phyloP scores from a whole-genome alignment of 2,329 filamentous ascomycete species.

The Pestalotiopsis sp. region DNA sequence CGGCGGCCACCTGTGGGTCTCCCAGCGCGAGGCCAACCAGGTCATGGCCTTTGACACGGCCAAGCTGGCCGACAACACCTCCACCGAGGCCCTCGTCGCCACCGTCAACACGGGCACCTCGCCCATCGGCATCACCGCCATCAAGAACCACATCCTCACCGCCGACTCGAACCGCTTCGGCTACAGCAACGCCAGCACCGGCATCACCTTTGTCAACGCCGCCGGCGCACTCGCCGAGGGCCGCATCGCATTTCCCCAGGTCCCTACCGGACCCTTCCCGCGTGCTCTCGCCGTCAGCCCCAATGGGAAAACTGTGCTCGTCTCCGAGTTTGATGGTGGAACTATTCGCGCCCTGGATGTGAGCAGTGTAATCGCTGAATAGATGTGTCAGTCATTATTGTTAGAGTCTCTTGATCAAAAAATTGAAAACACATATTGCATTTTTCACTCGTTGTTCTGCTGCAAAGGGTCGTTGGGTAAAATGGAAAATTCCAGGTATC shows the following conservation, averaged over 20 bases:
- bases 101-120: constrained; percentile 10
- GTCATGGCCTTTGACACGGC: constrained; percentile 5
- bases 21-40: constrained; percentile 7
- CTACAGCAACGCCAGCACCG: constrained; percentile 8
- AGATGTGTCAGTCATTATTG: background rate
- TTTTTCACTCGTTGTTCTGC: background rate
- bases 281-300: constrained; percentile 9
- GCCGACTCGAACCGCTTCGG: constrained; percentile 11
- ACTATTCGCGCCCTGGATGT: constrained; percentile 2
- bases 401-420: background rate
- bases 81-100: background rate
- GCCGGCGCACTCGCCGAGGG: background rate
- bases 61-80: constrained; percentile 1
- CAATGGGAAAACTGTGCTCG: background rate
- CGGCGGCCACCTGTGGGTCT: constrained; percentile 4
- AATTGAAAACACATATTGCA: background rate
- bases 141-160: constrained; percentile 7
- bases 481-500: no score
- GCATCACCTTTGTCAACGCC: constrained; percentile 6
- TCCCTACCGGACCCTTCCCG: constrained; percentile 5
- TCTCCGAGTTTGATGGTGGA: constrained; percentile 6
- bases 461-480: background rate
- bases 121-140: constrained; percentile 6
- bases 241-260: background rate
- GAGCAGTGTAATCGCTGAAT: background rate